Evolutionary conservation across 371 early-diverging fungal species (phyloP).

Genomic region (Gilbertella persicaria): DNA sequence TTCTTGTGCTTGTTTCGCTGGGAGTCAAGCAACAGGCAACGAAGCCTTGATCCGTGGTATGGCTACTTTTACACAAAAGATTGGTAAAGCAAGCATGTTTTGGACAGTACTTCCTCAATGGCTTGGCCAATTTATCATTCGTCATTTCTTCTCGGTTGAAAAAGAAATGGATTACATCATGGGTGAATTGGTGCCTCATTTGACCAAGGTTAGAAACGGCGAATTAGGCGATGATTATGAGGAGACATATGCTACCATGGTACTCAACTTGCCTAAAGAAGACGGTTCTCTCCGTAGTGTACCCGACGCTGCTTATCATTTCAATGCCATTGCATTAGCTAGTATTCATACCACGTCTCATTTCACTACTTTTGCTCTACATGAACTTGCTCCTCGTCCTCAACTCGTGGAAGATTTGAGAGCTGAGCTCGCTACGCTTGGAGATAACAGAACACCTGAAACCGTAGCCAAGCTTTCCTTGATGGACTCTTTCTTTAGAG

Average conservation of each 20-base stretch:
- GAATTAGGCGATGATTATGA: slow-evolving; percentile 19
- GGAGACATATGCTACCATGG: slow-evolving; percentile 31
- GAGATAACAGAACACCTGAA: slow-evolving; percentile 24
- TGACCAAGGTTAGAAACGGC: slow-evolving; percentile 19
- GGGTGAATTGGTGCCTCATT: slow-evolving; percentile 28
- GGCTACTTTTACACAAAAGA: slow-evolving; percentile 35
- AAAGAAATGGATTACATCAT: slow-evolving; percentile 36
- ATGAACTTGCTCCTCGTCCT: slow-evolving; percentile 39
- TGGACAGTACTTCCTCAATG: slow-evolving; percentile 23
- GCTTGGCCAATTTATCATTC: slow-evolving; percentile 26
- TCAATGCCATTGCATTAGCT: slow-evolving; percentile 39
- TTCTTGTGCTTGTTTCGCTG: slow-evolving; percentile 40
- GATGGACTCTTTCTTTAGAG: slow-evolving; percentile 56
- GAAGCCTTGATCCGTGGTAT: slow-evolving; percentile 27
- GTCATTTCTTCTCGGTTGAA: slow-evolving; percentile 32
- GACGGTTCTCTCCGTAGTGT: slow-evolving; percentile 26
- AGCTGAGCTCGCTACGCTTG: slow-evolving; percentile 17
- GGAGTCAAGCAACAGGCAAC: slow-evolving; percentile 22
- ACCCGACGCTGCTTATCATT: slow-evolving; percentile 35
- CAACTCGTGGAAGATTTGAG: slow-evolving; percentile 25
- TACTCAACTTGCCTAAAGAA: slow-evolving; percentile 22
- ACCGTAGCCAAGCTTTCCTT: slow-evolving; percentile 32
- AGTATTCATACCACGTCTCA: slow-evolving; percentile 47
- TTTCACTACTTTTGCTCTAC: slow-evolving; percentile 33
- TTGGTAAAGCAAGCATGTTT: slow-evolving; percentile 31